Evolutionary conservation across 148 eudicot genomes (phyloP).

Genomic region (Persicaria tinctoria): DNA sequence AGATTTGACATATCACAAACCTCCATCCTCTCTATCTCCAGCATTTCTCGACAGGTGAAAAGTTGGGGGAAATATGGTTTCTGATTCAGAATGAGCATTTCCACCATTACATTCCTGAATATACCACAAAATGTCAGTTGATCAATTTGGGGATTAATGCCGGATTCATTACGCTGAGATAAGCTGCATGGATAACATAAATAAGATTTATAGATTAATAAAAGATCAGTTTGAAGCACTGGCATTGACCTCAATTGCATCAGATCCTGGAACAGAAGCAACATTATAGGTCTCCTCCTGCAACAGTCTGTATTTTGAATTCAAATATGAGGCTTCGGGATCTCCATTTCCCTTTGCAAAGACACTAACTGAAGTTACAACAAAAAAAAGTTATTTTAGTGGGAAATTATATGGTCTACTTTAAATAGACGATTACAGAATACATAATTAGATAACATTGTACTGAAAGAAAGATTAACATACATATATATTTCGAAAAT

Average conservation of each 20-base stretch:
- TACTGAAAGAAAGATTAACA: too few species aligned
- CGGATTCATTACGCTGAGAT: neutral
- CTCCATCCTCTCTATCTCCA: slow-evolving; percentile 46
- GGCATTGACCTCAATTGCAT: slow-evolving; percentile 1
- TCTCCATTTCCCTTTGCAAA: slow-evolving; percentile 31
- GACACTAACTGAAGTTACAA: slow-evolving; percentile 43
- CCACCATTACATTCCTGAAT: slow-evolving; percentile 48
- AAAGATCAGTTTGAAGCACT: neutral
- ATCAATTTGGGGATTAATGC: neutral
- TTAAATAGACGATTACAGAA: neutral
- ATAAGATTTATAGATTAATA: neutral
- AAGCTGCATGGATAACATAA: neutral
- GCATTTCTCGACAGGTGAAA: slow-evolving; percentile 57
- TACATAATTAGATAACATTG: too few species aligned
- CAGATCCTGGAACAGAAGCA: neutral
- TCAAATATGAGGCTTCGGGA: slow-evolving; percentile 42
- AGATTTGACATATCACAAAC: slow-evolving; percentile 25
- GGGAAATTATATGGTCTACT: neutral
- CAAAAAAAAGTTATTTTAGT: neutral
- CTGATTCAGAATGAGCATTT: slow-evolving; percentile 35
- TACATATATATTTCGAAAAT: too few species aligned
- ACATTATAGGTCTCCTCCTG: slow-evolving; percentile 31
- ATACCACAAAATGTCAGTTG: slow-evolving; percentile 1
- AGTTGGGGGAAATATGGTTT: slow-evolving; percentile 73
- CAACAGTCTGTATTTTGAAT: slow-evolving; percentile 29